A percentile compares a stretch with the other conserved stretches of the same genome.
Evolutionary conservation across 169 alveolate species (phyloP).

Genomic region (Plasmodium sp.): DNA sequence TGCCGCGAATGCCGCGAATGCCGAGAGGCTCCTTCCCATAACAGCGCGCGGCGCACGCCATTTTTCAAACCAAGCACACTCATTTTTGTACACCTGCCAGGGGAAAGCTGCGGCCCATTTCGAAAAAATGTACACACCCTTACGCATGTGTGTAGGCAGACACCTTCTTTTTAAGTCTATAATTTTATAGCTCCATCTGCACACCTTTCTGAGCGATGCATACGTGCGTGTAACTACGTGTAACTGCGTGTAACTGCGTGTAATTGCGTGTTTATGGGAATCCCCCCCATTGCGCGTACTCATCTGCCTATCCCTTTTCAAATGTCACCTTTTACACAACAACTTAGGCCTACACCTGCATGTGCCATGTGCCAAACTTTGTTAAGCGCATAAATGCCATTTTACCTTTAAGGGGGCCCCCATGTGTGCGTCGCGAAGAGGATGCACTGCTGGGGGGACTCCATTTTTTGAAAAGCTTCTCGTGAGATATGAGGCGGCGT

Average conservation of each 20-base stretch:
- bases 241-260: not conserved
- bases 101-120: not conserved
- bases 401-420: not conserved
- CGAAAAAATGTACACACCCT: not conserved
- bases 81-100: not conserved
- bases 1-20: too few species aligned
- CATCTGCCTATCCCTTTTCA: not conserved
- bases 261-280: not conserved
- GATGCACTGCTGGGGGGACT: not conserved
- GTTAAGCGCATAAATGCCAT: not conserved
- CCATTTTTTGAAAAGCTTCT: not conserved
- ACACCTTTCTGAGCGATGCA: not conserved
- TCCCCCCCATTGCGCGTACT: not conserved
- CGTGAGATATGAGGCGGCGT: not conserved
- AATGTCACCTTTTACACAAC: not conserved
- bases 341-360: not conserved
- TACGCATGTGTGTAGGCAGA: not conserved
- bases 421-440: not conserved
- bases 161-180: not conserved
- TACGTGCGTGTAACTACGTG: not conserved
- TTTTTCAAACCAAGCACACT: not conserved
- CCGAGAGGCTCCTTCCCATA: not conserved
- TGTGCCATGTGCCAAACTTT: not conserved
- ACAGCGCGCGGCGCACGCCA: not conserved
- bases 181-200: not conserved